phyloP scores from a whole-genome alignment of 345 rosid species.

The Melaleuca alternifolia region DNA sequence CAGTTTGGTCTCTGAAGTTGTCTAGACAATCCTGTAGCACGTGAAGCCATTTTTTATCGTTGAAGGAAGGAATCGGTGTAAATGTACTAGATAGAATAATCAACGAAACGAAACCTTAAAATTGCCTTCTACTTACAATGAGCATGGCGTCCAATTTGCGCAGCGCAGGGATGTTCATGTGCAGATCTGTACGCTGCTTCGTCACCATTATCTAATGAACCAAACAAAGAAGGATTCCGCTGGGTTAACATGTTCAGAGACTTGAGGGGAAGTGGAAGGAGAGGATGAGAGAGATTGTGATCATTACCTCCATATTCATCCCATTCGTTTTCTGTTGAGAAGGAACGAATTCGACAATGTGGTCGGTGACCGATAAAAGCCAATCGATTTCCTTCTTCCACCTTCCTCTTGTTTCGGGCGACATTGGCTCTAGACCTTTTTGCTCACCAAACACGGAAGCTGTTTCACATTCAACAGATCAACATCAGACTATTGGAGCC shows the following conservation, averaged over 20 bases:
- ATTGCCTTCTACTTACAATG: constrained; percentile 34
- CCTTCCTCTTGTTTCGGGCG: constrained; percentile 37
- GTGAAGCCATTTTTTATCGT: background rate
- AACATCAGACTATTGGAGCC: background rate
- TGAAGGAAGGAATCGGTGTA: background rate
- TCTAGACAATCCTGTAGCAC: constrained; percentile 46
- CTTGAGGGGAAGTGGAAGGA: background rate
- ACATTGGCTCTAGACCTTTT: constrained; percentile 47
- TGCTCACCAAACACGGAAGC: constrained; percentile 26
- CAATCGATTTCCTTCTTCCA: constrained; percentile 64
- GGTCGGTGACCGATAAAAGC: constrained; percentile 60
- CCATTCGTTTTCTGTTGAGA: constrained; percentile 38
- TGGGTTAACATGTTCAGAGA: background rate
- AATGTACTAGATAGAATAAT: too few species aligned
- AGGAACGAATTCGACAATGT: constrained; percentile 62
- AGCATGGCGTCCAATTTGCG: constrained; percentile 74
- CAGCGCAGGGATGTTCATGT: constrained; percentile 55
- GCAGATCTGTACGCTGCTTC: constrained; percentile 63
- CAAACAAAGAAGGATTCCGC: background rate
- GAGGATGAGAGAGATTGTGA: background rate
- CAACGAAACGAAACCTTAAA: background rate
- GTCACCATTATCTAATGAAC: constrained; percentile 65
- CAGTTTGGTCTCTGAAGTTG: constrained; percentile 31
- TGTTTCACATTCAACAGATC: background rate
- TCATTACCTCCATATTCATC: constrained; percentile 31